Base-by-base conservation (phyloP, 2,329 filamentous ascomycete species). In the Ascochyta clinopodiicola region DNA sequence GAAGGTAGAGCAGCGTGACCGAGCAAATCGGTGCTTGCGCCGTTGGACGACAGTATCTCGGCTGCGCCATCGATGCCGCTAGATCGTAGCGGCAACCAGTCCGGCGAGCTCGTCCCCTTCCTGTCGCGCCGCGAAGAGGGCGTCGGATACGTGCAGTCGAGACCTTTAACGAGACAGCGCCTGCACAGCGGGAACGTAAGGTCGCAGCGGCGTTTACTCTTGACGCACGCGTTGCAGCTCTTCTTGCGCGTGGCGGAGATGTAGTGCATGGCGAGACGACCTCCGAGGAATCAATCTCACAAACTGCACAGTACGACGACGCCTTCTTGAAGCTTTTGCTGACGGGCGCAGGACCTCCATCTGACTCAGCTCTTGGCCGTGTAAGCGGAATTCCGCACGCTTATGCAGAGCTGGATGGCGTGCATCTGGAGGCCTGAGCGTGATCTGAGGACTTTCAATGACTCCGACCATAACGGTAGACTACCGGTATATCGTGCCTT, bases 191-290 rank as follows among this genome's bases (percentile, higher is more conserved):
- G 69, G 46, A 63, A 68, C 5, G 67, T 64, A 29, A 72, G 62
- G 46, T 72, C 69, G 53, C 69, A 73, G 21, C 68, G 59, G 12
- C 69, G 58, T 55, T 71, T 73, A 44, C 57, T 60, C 44, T 70
- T 70, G 9, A 70, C 68, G 55, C 67, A 71, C 27, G 60, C 62
- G 35, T 55, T 47, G 57, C 70, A 73, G 53, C 64, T 68, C 52
- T 71, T 73, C 46, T 63, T 67, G 42, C 70, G 64, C 15, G 70
- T 71, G 7, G 66, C 63, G 22, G 68, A 71, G 27, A 72, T 70
- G 61, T 71, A 71, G 35, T 56, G 45, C 32, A 44, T 47, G 27
- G 13, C 51, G 32, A 71, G 40, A 49, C 37, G 12, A 19, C 46
- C 15, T 31, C 31, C 43, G 42, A 34, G 31, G 31, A 51, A 19